A percentile compares a stretch with the other conserved stretches of the same genome.
phyloP scores from a whole-genome alignment of 257 asterid genomes.

The Penstemon eatonii region DNA sequence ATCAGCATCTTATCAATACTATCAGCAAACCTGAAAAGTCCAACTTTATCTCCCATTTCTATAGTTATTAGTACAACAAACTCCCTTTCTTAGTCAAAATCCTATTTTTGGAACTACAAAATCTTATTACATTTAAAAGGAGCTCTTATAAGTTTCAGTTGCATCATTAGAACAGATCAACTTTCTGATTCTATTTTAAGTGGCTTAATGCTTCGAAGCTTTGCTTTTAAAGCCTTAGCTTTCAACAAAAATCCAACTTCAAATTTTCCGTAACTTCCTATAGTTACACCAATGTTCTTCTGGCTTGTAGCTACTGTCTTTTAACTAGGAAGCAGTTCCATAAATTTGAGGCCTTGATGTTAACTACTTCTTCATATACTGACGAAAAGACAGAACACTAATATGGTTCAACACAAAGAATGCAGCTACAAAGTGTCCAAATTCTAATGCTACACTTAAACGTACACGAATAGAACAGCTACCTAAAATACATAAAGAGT shows the following conservation, averaged over 20 bases:
- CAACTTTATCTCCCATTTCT: conserved; percentile 27
- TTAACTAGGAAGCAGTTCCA: background rate
- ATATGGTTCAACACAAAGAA: background rate
- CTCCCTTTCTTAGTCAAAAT: conserved; percentile 7
- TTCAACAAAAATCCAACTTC: too few relatives aligned
- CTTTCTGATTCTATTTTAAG: background rate
- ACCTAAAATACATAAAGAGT: too few relatives aligned
- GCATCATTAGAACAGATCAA: background rate
- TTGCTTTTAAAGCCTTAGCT: background rate
- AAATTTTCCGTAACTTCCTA: background rate
- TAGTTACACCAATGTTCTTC: background rate
- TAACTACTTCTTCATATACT: background rate
- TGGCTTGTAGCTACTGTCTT: conserved; percentile 24
- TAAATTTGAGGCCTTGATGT: background rate
- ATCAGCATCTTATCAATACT: conserved; percentile 33
- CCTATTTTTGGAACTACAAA: background rate
- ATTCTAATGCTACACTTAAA: too few relatives aligned
- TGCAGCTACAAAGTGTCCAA: too few relatives aligned
- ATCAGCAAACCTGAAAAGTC: conserved; percentile 42
- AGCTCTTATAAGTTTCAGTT: background rate
- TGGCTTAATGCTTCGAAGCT: background rate
- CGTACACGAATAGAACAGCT: too few relatives aligned
- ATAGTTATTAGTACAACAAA: background rate
- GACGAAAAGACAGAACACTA: conserved; percentile 7
- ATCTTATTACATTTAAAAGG: background rate